Evolutionary conservation across 805 yeast species (phyloP), one percentile per base, ranked within the genome.

Genomic region (Kazachstania viticola): DNA sequence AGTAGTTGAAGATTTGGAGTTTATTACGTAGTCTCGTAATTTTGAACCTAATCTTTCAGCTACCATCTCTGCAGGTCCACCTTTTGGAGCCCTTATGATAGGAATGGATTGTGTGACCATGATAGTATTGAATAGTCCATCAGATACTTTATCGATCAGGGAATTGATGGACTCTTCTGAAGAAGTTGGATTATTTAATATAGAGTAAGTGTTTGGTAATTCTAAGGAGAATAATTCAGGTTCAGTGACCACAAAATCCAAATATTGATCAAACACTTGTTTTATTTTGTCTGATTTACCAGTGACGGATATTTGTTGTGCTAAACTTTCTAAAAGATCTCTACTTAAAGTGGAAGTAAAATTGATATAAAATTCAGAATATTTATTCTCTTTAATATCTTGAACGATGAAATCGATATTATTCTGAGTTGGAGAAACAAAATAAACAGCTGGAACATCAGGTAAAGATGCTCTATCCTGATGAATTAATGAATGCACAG

Each of bases 21-120:
- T 88, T 36, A 79, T 70, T 27, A 85, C 79, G 50, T 83, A 80
- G 49, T 91, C 95, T 34, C 97, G 69, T 39, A 91, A 64, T 49
- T 75, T 78, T 46, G 73, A 71, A 49, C 93, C 96, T 38, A 91
- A 66, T 47, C 79, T 81, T 44, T 79, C 80, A 2, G 96, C 94
- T 24, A 91, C 80, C 50, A 87, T 69, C 53, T 91, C 97, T 2
- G 97, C 96, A 0, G 99, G 93, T 1, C 95, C 95, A 30, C 93
- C 93, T 26, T 78, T 66, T 28, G 91, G 87, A 32, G 95, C 79
- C 47, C 99, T 71, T 39, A 91, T 83, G 31, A 91, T 75, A 1
- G 99, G 99, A 21, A 91, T 72, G 7, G 75, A 67, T 11, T 79
- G 82, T 51, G 75, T 63, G 9, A 95, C 83, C 43, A 85, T 69